Base-by-base conservation (phyloP, 768 basidiomycete genomes). In the Calocera cornea region DNA sequence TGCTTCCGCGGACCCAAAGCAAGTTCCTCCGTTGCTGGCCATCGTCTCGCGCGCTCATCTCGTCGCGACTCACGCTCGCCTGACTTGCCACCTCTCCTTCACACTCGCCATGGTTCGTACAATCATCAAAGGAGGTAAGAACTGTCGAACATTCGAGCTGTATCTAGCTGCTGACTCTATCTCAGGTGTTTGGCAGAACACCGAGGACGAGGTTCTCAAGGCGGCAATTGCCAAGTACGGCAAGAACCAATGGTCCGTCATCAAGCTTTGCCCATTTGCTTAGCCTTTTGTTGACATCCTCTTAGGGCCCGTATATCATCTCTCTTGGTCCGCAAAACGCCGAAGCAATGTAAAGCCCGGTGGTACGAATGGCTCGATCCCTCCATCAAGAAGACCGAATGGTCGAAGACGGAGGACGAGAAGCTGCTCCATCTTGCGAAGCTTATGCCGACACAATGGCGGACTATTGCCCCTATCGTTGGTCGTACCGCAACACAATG, bases 301-400 rank as follows among this genome's bases (percentile, higher is more conserved):
- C 22, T 7, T 60, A 90, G 92, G 95, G 95, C 95, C 31, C 93
- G 95, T 73, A 98, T 99, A 75, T 97, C 94, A 12, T 98, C 95
- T 34, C 82, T 99, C 34, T 85, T 99, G 65, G 97, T 98, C 38
- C 87, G 97, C 71, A 99, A 99, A 78, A 99, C 97, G 1, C 95
- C 97, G 12, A 99, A 99, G 76, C 97, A 99, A 80, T 99, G 97
- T 81, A 99, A 99, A 78, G 92, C 92, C 1, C 89, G 93, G 41
- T 98, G 95, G 95, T 97, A 95, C 75, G 95, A 97, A 79, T 98
- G 97, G 97, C 80, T 98, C 64, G 97, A 99, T 79, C 97, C 97
- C 5, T 95, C 93, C 65, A 99, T 98, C 78, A 97, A 97, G 79
- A 99, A 99, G 82, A 97, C 95, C 19, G 97, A 98, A 77, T 99